phyloP scores from a whole-genome alignment of 768 basidiomycete species.

The Lyophyllum atratum region DNA sequence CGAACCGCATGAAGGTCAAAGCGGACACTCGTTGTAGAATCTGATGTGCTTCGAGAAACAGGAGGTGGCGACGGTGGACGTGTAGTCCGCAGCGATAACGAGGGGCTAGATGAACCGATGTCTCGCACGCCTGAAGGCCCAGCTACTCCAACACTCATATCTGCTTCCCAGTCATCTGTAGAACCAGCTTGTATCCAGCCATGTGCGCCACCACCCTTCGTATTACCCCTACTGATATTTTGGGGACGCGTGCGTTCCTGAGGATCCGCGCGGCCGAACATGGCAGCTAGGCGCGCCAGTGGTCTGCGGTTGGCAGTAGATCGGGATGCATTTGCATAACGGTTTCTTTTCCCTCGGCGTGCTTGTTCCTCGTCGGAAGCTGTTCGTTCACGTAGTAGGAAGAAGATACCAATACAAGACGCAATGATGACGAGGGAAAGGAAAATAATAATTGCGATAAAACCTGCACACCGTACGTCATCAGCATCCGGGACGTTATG shows the following conservation, averaged over 20 bases:
- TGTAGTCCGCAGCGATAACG: constrained; percentile 5
- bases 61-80: constrained; percentile 11
- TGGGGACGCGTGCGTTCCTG: neutral
- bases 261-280: constrained; percentile 1
- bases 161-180: constrained; percentile 48
- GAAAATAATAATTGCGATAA: constrained; percentile 60
- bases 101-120: constrained; percentile 1
- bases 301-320: neutral
- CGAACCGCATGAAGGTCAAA: constrained; percentile 28
- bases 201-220: constrained; percentile 27
- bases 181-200: constrained; percentile 57
- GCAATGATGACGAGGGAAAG: constrained; percentile 55
- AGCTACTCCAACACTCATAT: constrained; percentile 13
- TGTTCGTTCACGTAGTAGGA: constrained; percentile 54
- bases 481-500: too few species aligned
- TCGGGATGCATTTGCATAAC: constrained; percentile 7
- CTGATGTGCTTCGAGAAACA: constrained; percentile 24
- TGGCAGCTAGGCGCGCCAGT: constrained; percentile 6
- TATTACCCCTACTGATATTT: constrained; percentile 7
- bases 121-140: neutral
- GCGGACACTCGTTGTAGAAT: constrained; percentile 29
- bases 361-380: constrained; percentile 39
- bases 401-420: constrained; percentile 54
- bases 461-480: constrained; percentile 38
- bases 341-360: constrained; percentile 27